Evolutionary conservation across 306 rosid species (phyloP).

Genomic region (Crataegus laevigata): DNA sequence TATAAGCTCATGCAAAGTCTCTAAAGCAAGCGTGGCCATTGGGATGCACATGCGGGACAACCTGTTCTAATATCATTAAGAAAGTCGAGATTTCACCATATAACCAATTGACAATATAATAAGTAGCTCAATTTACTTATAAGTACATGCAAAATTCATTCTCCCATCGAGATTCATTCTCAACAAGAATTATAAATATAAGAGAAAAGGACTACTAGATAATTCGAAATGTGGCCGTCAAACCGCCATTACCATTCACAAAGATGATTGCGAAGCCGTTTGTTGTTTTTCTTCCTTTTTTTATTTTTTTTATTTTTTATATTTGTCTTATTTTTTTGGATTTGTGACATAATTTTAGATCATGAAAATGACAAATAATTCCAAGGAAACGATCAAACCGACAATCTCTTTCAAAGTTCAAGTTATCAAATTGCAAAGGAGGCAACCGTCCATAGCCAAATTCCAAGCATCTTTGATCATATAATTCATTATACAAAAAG

Average conservation of each 20-base stretch:
- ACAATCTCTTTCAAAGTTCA: not conserved
- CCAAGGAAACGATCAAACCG: not conserved
- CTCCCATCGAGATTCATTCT: no score
- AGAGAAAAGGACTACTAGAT: no score
- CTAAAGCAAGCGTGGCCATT: accelerated
- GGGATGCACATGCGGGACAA: no score
- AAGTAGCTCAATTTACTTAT: no score
- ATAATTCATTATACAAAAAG: not conserved
- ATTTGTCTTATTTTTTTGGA: not conserved
- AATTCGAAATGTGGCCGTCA: not conserved
- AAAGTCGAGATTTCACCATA: accelerated
- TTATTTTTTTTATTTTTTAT: not conserved
- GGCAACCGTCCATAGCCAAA: not conserved
- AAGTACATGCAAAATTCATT: accelerated
- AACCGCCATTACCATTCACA: not conserved
- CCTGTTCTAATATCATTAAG: no score
- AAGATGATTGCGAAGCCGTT: not conserved
- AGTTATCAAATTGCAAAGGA: not conserved
- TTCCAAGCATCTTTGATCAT: not conserved
- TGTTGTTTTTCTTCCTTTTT: not conserved
- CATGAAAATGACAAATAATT: not conserved
- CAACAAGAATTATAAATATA: no score
- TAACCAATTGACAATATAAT: no score
- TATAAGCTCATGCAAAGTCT: no score
- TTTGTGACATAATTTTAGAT: not conserved